These are phyloP conservation scores for Umbilicaria muhlenbergii DNA, from an alignment of 495 filamentous ascomycete genomes.

Conservation along the genomic window DNA sequence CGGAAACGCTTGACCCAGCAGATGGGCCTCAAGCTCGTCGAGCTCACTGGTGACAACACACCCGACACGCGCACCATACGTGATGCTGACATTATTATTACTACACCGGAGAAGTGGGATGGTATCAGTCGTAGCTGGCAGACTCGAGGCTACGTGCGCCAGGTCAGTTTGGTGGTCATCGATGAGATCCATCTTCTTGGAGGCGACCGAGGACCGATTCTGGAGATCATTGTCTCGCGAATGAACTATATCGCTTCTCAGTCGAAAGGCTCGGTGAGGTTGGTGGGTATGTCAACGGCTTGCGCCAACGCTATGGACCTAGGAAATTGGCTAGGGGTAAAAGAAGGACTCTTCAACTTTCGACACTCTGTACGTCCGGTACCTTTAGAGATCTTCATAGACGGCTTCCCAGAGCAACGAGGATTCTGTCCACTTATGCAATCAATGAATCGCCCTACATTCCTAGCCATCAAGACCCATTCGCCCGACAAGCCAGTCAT, in stretches of 20 bases:
- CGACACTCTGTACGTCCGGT: slow-evolving; percentile 95
- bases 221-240: slow-evolving; percentile 96
- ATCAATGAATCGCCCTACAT: slow-evolving; percentile 96
- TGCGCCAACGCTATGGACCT: slow-evolving; percentile 92
- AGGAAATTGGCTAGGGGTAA: slow-evolving; percentile 94
- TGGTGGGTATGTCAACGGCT: slow-evolving; percentile 96
- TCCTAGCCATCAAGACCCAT: slow-evolving; percentile 89
- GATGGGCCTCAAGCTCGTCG: slow-evolving; percentile 82
- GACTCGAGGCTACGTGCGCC: slow-evolving; percentile 84
- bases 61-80: slow-evolving; percentile 89
- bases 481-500: slow-evolving; percentile 95
- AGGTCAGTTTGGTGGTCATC: slow-evolving; percentile 94
- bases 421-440: slow-evolving; percentile 98
- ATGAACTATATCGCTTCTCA: slow-evolving; percentile 99
- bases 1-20: slow-evolving; percentile 62
- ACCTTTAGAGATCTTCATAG: slow-evolving; percentile 88
- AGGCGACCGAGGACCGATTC: slow-evolving; percentile 87
- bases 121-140: slow-evolving; percentile 98
- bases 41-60: slow-evolving; percentile 96
- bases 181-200: slow-evolving; percentile 97
- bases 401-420: slow-evolving; percentile 87
- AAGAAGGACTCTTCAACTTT: slow-evolving; percentile 95
- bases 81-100: slow-evolving; percentile 95
- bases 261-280: slow-evolving; percentile 64
- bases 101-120: slow-evolving; percentile 98